Evolutionary conservation across 164 flowering plant genomes (phyloP).

Genomic region (Paratinospora sagittata): DNA sequence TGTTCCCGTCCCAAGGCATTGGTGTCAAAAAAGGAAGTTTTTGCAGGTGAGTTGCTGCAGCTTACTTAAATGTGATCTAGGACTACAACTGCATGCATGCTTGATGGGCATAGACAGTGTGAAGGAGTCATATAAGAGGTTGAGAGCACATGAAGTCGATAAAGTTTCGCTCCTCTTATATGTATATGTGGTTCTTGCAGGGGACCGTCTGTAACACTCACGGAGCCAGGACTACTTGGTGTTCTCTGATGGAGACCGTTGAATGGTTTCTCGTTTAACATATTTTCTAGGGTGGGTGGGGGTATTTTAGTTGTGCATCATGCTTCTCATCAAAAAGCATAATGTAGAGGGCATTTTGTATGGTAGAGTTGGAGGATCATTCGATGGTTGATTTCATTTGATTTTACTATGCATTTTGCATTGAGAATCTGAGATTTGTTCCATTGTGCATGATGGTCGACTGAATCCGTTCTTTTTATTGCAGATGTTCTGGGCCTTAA

Average conservation of each 20-base stretch:
- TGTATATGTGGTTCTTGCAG: constrained; percentile 98
- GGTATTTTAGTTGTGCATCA: constrained; percentile 26
- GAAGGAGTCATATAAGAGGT: constrained; percentile 40
- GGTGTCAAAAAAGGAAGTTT: constrained; percentile 96
- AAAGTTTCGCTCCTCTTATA: constrained; percentile 80
- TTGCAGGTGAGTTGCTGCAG: constrained; percentile 65
- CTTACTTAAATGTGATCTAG: constrained; percentile 1
- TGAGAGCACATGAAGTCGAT: constrained; percentile 50
- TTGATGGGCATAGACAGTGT: constrained; percentile 23
- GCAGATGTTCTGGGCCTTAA: constrained; percentile 22
- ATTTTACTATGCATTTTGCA: constrained; percentile 22
- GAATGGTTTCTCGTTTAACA: constrained; percentile 38
- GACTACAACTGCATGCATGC: constrained; percentile 28
- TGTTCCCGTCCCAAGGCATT: constrained; percentile 98
- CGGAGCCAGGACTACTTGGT: constrained; percentile 84
- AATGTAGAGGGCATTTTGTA: constrained; percentile 11
- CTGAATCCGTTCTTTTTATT: constrained; percentile 28
- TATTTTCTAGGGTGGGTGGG: constrained; percentile 52
- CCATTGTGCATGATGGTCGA: constrained; percentile 24
- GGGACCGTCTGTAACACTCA: constrained; percentile 72
- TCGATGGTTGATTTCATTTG: constrained; percentile 17
- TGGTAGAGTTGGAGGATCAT: constrained; percentile 17
- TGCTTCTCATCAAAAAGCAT: constrained; percentile 7
- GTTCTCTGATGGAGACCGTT: constrained; percentile 51
- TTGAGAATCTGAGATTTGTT: constrained; percentile 9